These are phyloP conservation scores for Cyclocybe cylindracea DNA, from an alignment of 768 basidiomycete genomes.

Conservation along the genomic window DNA sequence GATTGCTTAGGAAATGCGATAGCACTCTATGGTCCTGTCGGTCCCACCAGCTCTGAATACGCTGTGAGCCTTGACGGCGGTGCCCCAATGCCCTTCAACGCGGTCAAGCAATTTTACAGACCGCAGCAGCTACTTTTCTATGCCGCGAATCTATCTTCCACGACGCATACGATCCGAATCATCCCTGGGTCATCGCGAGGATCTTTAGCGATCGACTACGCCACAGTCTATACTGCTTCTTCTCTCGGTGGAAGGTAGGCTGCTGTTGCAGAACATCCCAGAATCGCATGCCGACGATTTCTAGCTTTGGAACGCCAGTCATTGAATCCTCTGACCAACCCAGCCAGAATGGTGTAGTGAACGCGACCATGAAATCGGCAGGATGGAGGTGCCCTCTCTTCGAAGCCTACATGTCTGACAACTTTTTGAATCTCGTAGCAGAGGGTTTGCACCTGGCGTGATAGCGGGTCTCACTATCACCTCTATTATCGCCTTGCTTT, in stretches of 20 bases:
- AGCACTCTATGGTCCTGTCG: slow-evolving; percentile 40
- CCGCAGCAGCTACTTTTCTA: slow-evolving; percentile 32
- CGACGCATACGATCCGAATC: slow-evolving; percentile 27
- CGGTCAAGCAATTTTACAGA: slow-evolving; percentile 19
- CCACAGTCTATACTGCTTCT: slow-evolving; percentile 16
- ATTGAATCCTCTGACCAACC: neutral
- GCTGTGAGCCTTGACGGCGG: slow-evolving; percentile 29
- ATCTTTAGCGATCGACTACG: slow-evolving; percentile 24
- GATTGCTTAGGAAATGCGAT: slow-evolving; percentile 27
- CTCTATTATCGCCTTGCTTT: slow-evolving; percentile 3
- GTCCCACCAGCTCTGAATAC: slow-evolving; percentile 30
- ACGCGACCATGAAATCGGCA: neutral
- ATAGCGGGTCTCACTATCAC: slow-evolving; percentile 11
- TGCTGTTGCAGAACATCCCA: neutral
- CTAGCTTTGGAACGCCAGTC: neutral
- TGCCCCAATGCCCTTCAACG: slow-evolving; percentile 14
- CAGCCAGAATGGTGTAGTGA: neutral
- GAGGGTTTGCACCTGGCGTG: slow-evolving; percentile 5
- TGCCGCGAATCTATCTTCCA: slow-evolving; percentile 18
- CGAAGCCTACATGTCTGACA: neutral
- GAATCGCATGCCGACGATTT: neutral
- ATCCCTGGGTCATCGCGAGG: slow-evolving; percentile 7
- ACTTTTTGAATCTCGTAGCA: neutral
- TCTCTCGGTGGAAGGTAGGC: slow-evolving; percentile 18
- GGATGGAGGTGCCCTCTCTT: neutral